phyloP scores from a whole-genome alignment of 78 protist genomes.

The Planoprotostelium fungivorum region DNA sequence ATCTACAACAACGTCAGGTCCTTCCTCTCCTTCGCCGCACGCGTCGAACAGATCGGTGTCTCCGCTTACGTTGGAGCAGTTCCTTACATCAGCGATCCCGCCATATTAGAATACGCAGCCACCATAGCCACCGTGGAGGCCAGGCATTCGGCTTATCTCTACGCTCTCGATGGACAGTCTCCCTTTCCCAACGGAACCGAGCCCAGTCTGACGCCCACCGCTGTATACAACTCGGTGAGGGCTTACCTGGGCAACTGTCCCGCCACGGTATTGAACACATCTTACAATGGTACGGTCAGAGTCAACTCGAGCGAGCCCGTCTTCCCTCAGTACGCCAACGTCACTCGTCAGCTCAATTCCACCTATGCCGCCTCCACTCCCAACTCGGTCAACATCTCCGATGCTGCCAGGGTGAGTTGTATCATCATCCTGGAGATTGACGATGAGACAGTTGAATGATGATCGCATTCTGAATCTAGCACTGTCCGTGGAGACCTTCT shows the following conservation, averaged over 20 bases:
- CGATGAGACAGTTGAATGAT: neutral
- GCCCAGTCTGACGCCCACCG: neutral
- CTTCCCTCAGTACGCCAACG: neutral
- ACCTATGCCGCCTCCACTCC: neutral
- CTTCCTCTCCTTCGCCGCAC: neutral
- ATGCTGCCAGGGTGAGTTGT: neutral
- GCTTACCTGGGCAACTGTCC: neutral
- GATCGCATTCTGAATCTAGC: neutral
- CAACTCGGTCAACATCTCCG: neutral
- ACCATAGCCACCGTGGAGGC: neutral
- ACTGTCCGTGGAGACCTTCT: neutral
- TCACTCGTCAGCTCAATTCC: neutral
- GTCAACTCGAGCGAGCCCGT: neutral
- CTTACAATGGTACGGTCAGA: neutral
- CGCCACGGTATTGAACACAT: neutral
- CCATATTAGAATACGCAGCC: neutral
- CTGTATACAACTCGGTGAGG: neutral
- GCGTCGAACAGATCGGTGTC: neutral
- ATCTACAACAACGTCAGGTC: neutral
- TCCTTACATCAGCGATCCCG: neutral
- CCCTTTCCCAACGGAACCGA: neutral
- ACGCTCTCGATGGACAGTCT: neutral
- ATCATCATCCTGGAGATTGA: too few species aligned
- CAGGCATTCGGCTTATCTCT: neutral
- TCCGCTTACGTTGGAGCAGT: neutral